phyloP scores from a whole-genome alignment of 2,329 filamentous ascomycete genomes.

The Podosphaera xanthii region DNA sequence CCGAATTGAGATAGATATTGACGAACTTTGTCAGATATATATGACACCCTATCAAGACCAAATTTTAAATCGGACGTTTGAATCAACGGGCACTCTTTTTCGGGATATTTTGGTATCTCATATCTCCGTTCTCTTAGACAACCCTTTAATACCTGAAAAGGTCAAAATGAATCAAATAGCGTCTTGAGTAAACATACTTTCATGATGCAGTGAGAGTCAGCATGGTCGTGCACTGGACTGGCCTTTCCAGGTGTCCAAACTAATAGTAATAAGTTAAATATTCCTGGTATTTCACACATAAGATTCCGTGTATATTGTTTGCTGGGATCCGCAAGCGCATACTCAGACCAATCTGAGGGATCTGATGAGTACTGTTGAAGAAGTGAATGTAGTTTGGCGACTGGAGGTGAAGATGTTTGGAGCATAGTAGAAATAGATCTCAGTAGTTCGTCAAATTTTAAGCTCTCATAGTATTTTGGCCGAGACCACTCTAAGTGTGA shows the following conservation, averaged over 20 bases:
- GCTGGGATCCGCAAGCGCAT: slow-evolving; percentile 47
- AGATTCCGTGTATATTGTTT: slow-evolving; percentile 69
- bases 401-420: neutral
- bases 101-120: slow-evolving; percentile 22
- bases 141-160: slow-evolving; percentile 42
- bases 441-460: neutral
- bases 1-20: neutral
- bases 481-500: neutral
- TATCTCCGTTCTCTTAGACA: slow-evolving; percentile 61
- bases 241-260: slow-evolving; percentile 74
- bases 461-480: neutral
- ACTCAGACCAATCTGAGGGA: slow-evolving; percentile 48
- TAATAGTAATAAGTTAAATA: slow-evolving; percentile 33
- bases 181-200: slow-evolving; percentile 29
- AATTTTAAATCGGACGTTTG: slow-evolving; percentile 33
- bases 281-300: slow-evolving; percentile 69
- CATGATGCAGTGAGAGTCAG: slow-evolving; percentile 82
- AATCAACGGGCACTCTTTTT: slow-evolving; percentile 4
- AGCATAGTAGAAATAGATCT: neutral
- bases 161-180: neutral
- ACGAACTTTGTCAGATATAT: slow-evolving; percentile 49
- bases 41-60: slow-evolving; percentile 52
- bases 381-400: slow-evolving; percentile 34
- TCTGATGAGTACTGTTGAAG: slow-evolving; percentile 56
- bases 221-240: slow-evolving; percentile 73